Conservation (phyloP, 176 grass and related monocot species). For the Rhipidocladum racemiflorum region DNA sequence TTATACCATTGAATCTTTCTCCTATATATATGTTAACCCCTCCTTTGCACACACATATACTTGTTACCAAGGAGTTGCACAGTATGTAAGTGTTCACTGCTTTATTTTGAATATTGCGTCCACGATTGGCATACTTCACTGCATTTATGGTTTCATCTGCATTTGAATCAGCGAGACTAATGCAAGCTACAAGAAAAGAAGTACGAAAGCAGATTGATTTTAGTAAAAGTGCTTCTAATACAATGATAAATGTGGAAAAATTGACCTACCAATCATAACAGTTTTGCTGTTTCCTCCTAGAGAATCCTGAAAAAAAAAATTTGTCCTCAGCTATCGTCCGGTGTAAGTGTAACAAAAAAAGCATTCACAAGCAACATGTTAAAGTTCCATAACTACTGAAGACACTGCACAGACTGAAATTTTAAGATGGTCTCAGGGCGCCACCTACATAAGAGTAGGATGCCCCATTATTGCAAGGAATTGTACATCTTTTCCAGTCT, state of each 20-base stretch:
- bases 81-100: background rate
- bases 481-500: background rate
- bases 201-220: constrained; percentile 20
- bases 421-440: background rate
- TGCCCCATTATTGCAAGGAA: background rate
- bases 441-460: background rate
- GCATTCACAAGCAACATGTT: background rate
- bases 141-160: constrained; percentile 89
- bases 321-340: background rate
- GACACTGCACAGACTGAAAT: background rate
- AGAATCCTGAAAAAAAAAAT: constrained; percentile 59
- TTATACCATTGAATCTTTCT: background rate
- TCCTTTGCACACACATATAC: background rate
- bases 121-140: constrained; percentile 86
- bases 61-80: background rate
- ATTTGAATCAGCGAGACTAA: constrained; percentile 84
- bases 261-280: constrained; percentile 70
- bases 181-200: constrained; percentile 53
- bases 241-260: background rate
- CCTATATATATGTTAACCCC: constrained; percentile 24
- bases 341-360: background rate
- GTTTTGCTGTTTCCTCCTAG: constrained; percentile 88
- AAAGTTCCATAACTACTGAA: background rate
- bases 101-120: constrained; percentile 84
- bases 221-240: background rate